Evolutionary conservation across 75 land plant species (phyloP).

Genomic region (Gnetum montanum): DNA sequence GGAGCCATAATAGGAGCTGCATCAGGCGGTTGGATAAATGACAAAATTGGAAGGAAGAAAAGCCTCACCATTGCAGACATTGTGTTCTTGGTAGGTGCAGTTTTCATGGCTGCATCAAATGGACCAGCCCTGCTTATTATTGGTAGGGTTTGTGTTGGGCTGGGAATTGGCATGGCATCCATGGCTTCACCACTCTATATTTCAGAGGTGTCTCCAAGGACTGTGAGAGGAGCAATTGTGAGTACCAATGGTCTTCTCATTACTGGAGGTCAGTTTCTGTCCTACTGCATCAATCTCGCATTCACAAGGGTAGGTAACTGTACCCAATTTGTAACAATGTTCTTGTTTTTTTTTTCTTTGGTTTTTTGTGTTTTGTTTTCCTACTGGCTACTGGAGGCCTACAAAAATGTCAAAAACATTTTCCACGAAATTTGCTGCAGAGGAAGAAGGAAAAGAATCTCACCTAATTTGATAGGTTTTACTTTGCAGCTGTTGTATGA

Average conservation of each 20-base stretch:
- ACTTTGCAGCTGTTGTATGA: no score
- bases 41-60: conserved; percentile 40
- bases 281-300: conserved; percentile 71
- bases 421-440: background rate
- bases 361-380: no score
- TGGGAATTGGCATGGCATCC: conserved; percentile 86
- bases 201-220: conserved; percentile 80
- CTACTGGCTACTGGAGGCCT: no score
- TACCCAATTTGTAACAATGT: background rate
- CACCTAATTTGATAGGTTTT: no score
- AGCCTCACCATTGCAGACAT: conserved; percentile 47
- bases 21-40: conserved; percentile 68
- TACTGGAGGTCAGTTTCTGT: conserved; percentile 75
- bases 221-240: conserved; percentile 74
- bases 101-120: conserved; percentile 65
- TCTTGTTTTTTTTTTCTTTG: no score
- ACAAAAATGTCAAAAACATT: background rate
- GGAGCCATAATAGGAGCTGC: conserved; percentile 87
- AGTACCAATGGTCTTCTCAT: conserved; percentile 77
- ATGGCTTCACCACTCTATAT: conserved; percentile 89
- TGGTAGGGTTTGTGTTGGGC: conserved; percentile 64
- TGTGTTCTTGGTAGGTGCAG: conserved; percentile 61
- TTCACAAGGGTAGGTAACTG: conserved; percentile 69
- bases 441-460: no score
- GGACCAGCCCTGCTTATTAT: conserved; percentile 36